Evolutionary conservation across 805 yeast species (phyloP).

Genomic region (Novakomyces olei): DNA sequence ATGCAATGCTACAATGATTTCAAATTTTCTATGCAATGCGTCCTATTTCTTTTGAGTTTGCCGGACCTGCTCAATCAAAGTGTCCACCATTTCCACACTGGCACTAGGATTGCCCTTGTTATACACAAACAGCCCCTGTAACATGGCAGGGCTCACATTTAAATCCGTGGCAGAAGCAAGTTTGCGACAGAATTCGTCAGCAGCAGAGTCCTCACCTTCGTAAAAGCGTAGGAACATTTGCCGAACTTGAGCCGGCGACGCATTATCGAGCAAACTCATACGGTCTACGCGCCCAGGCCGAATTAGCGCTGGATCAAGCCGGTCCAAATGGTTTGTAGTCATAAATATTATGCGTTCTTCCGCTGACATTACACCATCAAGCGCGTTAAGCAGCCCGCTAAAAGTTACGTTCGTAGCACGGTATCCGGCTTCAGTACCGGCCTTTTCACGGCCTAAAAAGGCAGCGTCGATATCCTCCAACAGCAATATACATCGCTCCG

Average conservation of each 20-base stretch:
- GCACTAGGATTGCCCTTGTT: slow-evolving; percentile 62
- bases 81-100: slow-evolving; percentile 53
- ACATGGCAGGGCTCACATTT: slow-evolving; percentile 71
- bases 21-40: too few species aligned
- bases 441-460: slow-evolving; percentile 57
- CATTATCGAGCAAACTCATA: slow-evolving; percentile 65
- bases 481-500: slow-evolving; percentile 63
- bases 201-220: slow-evolving; percentile 27
- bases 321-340: slow-evolving; percentile 96
- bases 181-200: slow-evolving; percentile 19
- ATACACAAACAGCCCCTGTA: slow-evolving; percentile 87
- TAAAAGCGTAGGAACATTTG: slow-evolving; percentile 79
- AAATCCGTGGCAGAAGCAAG: slow-evolving; percentile 27
- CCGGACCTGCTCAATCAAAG: too few species aligned
- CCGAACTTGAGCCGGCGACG: slow-evolving; percentile 57
- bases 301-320: slow-evolving; percentile 73
- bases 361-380: slow-evolving; percentile 94
- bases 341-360: slow-evolving; percentile 91
- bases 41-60: too few species aligned
- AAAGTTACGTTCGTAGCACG: slow-evolving; percentile 70
- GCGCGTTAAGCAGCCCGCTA: slow-evolving; percentile 77
- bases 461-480: slow-evolving; percentile 95
- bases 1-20: too few species aligned
- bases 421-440: slow-evolving; percentile 49
- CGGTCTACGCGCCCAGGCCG: slow-evolving; percentile 89